phyloP scores from a whole-genome alignment of 768 basidiomycete genomes.

The Tylopilus vinaceipallidus region DNA sequence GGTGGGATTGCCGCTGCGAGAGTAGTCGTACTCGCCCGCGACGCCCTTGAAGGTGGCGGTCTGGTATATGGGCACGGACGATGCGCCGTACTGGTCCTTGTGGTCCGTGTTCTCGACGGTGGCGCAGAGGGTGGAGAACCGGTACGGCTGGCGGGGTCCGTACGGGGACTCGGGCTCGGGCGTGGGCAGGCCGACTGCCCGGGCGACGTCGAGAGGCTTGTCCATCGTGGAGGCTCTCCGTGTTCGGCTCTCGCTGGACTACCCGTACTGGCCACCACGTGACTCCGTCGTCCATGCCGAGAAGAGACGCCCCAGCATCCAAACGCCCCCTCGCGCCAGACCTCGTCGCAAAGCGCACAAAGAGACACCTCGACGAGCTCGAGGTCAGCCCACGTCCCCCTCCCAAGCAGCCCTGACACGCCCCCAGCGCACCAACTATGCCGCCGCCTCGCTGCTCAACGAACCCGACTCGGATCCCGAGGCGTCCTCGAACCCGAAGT shows the following conservation, averaged over 20 bases:
- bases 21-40: conserved; percentile 87
- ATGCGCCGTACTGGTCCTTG: conserved; percentile 95
- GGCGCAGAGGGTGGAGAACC: conserved; percentile 88
- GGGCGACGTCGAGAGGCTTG: conserved; percentile 7
- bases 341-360: conserved; percentile 71
- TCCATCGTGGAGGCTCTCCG: conserved; percentile 12
- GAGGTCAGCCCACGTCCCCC: conserved; percentile 48
- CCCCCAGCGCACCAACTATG: conserved; percentile 72
- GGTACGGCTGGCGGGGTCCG: conserved; percentile 67
- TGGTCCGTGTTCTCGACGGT: conserved; percentile 89
- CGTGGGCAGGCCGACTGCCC: conserved; percentile 62
- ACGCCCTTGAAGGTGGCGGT: conserved; percentile 97
- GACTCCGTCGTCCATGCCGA: conserved; percentile 16
- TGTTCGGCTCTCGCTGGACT: not conserved
- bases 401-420: not conserved
- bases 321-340: conserved; percentile 69
- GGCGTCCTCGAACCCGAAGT: conserved; percentile 22
- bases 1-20: conserved; percentile 95
- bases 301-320: conserved; percentile 15
- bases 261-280: conserved; percentile 23
- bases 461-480: conserved; percentile 32
- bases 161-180: conserved; percentile 80
- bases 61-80: conserved; percentile 97
- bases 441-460: conserved; percentile 41
- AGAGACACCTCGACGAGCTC: conserved; percentile 79